Conservation (phyloP, 108 stramenopile genomes). For the Thalassiosira profunda region DNA sequence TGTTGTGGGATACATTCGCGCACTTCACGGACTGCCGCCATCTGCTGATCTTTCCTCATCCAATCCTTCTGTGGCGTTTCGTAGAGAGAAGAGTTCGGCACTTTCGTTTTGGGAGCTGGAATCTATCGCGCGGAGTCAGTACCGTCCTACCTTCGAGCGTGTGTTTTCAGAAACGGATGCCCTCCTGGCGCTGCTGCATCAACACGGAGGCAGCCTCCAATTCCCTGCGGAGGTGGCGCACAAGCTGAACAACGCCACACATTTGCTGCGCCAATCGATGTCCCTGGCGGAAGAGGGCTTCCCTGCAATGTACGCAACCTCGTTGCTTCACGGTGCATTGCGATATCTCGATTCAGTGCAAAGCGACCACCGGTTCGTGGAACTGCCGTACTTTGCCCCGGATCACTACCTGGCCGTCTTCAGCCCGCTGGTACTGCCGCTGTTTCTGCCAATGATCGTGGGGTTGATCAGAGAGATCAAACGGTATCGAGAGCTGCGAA, state of each 20-base stretch:
- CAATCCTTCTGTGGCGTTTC: neutral
- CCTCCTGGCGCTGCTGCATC: conserved; percentile 21
- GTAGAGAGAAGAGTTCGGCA: neutral
- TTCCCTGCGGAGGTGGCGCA: conserved; percentile 26
- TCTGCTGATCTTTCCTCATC: neutral
- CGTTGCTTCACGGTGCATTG: conserved; percentile 32
- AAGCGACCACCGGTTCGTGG: conserved; percentile 33
- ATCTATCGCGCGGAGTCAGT: conserved; percentile 35
- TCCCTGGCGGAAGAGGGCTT: conserved; percentile 29
- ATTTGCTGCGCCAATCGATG: conserved; percentile 38
- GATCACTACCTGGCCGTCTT: conserved; percentile 80
- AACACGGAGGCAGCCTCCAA: conserved; percentile 23
- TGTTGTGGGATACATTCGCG: conserved; percentile 32
- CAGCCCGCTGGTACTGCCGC: conserved; percentile 69
- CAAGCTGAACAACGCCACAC: conserved; percentile 40
- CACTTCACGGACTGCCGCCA: conserved; percentile 20
- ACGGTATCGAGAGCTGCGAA: conserved; percentile 48
- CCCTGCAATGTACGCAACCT: conserved; percentile 31
- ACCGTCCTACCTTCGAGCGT: conserved; percentile 10
- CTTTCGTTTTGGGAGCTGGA: conserved; percentile 44
- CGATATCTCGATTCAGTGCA: conserved; percentile 16
- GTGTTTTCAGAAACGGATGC: conserved; percentile 28
- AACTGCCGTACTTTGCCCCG: conserved; percentile 53
- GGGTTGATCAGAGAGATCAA: conserved; percentile 63
- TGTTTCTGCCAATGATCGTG: conserved; percentile 63